Conservation (phyloP, 2,329 filamentous ascomycete species). For the Chaetomium sp. region DNA sequence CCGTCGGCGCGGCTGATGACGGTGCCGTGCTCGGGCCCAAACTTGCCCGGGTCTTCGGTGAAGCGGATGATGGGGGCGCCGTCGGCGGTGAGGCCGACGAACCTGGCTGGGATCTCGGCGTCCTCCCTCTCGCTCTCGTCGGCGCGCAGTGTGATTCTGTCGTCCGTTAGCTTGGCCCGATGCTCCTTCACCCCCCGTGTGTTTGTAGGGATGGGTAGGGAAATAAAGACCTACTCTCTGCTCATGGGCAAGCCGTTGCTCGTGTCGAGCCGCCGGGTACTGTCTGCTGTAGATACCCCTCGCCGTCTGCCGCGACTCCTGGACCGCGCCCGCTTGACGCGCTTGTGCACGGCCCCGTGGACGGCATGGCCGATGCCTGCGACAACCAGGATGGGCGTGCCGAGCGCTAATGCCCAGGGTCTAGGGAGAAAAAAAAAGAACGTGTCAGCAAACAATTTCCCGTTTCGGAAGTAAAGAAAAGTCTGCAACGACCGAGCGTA, state of each 20-base stretch:
- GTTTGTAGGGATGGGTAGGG: too few relatives aligned
- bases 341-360: conserved; percentile 44
- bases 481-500: background rate
- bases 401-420: conserved; percentile 61
- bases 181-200: background rate
- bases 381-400: conserved; percentile 62
- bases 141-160: conserved; percentile 29
- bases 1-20: conserved; percentile 44
- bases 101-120: conserved; percentile 37
- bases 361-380: conserved; percentile 56
- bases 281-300: conserved; percentile 16
- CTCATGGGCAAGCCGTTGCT: conserved; percentile 41
- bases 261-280: conserved; percentile 22
- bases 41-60: conserved; percentile 38
- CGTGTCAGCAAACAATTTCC: conserved; percentile 3
- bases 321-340: conserved; percentile 38
- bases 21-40: conserved; percentile 40
- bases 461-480: background rate
- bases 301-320: conserved; percentile 25
- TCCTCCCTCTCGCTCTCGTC: conserved; percentile 42
- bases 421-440: conserved; percentile 33
- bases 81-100: conserved; percentile 50
- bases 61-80: conserved; percentile 53
- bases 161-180: conserved; percentile 19
- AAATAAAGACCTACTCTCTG: conserved; percentile 46